Base-by-base conservation (phyloP, 768 basidiomycete species). In the Myochromella boudieri region DNA sequence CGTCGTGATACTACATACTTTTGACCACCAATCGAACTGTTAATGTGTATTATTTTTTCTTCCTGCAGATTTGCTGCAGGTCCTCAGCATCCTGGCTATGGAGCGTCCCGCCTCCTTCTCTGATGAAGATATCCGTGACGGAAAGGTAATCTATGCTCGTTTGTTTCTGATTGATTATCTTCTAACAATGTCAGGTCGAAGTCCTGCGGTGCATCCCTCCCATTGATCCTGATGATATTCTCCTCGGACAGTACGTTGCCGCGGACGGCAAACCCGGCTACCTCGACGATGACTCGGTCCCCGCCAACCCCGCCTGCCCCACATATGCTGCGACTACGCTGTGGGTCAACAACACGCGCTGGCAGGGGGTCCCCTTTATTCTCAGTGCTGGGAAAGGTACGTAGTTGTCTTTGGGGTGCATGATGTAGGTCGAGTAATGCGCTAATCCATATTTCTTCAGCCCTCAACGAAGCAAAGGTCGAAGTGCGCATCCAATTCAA, bases 351-450 rank as follows among this genome's bases (percentile, higher is more conserved):
- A 97, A 92, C 65, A 92, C 91, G 1, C 76, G 97, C 51, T 99
- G 95, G 95, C 95, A 98, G 66, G 95, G 95, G 47, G 95, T 99
- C 4, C 97, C 95, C 0, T 99, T 98, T 73, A 93, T 98, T 60
- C 76, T 99, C 56, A 97, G 95, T 71, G 95, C 95, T 18, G 95
- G 95, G 42, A 99, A 99, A 80, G 95, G 94, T 89, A 57, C 48
- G 76, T 64, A n/a, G n/a, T 57, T 49, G 77, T 64, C 22, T 17
- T 39, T 18, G 7, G 40, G 3, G 25, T 1, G 39, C n/a, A 11
- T 22, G 10, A 34, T 11, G 46, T 7, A n/a, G n/a, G n/a, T n/a
- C n/a, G n/a, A 28, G 40, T 21, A 24, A 39, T 25, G 22, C 46
- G 48, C 44, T 41, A 46, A 40, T 45, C 34, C 37, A 42, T 55